phyloP scores from a whole-genome alignment of 2,329 filamentous ascomycete species.

The Trichoderma cornu-damae region DNA sequence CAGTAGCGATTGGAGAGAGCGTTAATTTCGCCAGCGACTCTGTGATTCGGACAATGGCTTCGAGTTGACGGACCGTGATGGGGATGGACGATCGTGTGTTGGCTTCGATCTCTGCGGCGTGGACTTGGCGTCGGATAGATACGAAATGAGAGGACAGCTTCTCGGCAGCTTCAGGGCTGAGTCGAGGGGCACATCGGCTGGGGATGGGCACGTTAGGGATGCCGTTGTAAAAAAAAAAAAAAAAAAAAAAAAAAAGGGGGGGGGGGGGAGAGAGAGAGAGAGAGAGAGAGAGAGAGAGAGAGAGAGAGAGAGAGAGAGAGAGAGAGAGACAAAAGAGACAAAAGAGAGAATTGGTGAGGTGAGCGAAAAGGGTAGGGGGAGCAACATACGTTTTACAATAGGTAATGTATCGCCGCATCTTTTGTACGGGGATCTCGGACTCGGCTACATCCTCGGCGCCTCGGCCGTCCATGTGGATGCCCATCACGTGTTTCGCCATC shows the following conservation, averaged over 20 bases:
- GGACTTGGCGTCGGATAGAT: slow-evolving; percentile 89
- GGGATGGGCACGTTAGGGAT: background rate
- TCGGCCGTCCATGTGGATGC: slow-evolving; percentile 88
- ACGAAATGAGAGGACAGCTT: slow-evolving; percentile 97
- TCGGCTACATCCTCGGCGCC: slow-evolving; percentile 77
- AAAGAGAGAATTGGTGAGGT: too few relatives aligned
- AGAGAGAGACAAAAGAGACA: too few relatives aligned
- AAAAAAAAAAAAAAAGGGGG: background rate
- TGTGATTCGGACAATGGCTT: slow-evolving; percentile 95
- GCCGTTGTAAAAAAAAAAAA: too few relatives aligned
- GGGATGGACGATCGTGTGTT: slow-evolving; percentile 90
- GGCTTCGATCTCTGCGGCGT: slow-evolving; percentile 81
- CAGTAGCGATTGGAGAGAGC: slow-evolving; percentile 78
- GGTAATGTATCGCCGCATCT: slow-evolving; percentile 95
- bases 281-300: too few relatives aligned
- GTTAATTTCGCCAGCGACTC: slow-evolving; percentile 91
- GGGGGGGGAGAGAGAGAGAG: background rate
- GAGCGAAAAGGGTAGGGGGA: too few relatives aligned
- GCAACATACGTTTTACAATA: slow-evolving; percentile 93
- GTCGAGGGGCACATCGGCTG: slow-evolving; percentile 84
- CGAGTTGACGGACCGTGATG: slow-evolving; percentile 94
- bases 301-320: too few relatives aligned
- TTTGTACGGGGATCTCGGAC: slow-evolving; percentile 87
- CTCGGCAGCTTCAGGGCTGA: slow-evolving; percentile 86
- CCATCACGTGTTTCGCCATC: slow-evolving; percentile 96